Percentiles rank a stretch among this genome's conserved stretches.
Conservation (phyloP, 1,139 yeast species). For the Arxiozyma bovina region DNA sequence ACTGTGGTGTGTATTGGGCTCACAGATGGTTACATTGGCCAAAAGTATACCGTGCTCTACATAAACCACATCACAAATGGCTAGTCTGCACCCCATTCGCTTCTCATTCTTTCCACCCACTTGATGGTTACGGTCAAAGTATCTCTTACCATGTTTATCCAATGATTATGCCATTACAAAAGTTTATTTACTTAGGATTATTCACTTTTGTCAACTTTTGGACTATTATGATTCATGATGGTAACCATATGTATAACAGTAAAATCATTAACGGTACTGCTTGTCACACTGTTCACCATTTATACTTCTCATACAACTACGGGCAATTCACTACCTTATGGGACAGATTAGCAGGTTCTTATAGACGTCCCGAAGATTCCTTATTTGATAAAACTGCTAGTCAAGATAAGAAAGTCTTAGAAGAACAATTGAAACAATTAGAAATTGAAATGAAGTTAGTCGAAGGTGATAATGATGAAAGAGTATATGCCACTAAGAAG, state of each 20-base stretch:
- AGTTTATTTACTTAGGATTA: conserved; percentile 65
- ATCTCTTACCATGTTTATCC: conserved; percentile 90
- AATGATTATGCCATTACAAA: conserved; percentile 83
- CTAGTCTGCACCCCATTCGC: conserved; percentile 97
- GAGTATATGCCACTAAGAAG: conserved; percentile 37
- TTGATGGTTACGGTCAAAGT: conserved; percentile 90
- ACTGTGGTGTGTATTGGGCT: conserved; percentile 80
- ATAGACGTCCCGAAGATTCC: conserved; percentile 84
- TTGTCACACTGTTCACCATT: conserved; percentile 92
- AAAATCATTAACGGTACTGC: conserved; percentile 96
- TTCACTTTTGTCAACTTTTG: conserved; percentile 91
- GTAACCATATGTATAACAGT: conserved; percentile 86
- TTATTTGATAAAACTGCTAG: conserved; percentile 60
- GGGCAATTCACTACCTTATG: conserved; percentile 97
- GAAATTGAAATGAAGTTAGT: conserved; percentile 71
- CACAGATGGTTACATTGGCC: conserved; percentile 95
- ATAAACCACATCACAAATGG: conserved; percentile 99
- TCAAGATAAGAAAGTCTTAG: conserved; percentile 57
- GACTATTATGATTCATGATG: conserved; percentile 98
- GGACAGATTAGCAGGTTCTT: conserved; percentile 93
- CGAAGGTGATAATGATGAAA: conserved; percentile 58
- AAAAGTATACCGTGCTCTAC: conserved; percentile 68
- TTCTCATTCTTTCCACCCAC: conserved; percentile 97
- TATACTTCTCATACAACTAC: conserved; percentile 93
- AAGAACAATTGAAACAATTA: conserved; percentile 63